Evolutionary conservation across 352 stramenopile species (phyloP).

Genomic region (Phytophthora fragariaefolia): DNA sequence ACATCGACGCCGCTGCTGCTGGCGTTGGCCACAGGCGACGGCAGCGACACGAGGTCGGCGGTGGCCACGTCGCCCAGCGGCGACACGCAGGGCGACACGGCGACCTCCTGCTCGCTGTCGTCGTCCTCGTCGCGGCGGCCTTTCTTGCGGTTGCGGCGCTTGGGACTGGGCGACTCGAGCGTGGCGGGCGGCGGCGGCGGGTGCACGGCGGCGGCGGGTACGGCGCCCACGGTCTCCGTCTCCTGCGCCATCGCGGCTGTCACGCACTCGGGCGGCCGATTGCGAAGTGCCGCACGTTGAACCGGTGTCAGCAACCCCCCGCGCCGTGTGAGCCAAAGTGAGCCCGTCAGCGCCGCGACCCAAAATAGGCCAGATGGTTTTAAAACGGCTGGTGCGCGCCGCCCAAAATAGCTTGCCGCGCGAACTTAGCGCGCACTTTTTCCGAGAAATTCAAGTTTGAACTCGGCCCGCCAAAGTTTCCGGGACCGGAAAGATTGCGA

Average conservation of each 20-base stretch:
- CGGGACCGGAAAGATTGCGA: too few species aligned
- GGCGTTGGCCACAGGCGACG: slow-evolving; percentile 41
- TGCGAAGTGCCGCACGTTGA: slow-evolving; percentile 27
- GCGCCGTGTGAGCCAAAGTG: slow-evolving; percentile 18
- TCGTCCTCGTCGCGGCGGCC: slow-evolving; percentile 11
- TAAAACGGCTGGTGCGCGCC: slow-evolving; percentile 15
- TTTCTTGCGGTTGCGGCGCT: slow-evolving; percentile 36
- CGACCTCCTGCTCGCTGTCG: slow-evolving; percentile 9
- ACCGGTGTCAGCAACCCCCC: slow-evolving; percentile 17
- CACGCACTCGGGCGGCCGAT: slow-evolving; percentile 4
- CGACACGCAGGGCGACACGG: slow-evolving; percentile 1
- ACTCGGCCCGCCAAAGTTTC: too few species aligned
- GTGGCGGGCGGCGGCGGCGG: not conserved
- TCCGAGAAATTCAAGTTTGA: slow-evolving; percentile 20
- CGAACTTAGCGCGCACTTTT: slow-evolving; percentile 5
- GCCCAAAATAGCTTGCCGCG: not conserved
- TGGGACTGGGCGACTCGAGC: slow-evolving; percentile 27
- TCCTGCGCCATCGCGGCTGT: slow-evolving; percentile 30
- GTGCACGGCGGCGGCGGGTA: not conserved
- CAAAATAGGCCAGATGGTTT: slow-evolving; percentile 36
- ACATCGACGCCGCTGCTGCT: slow-evolving; percentile 11
- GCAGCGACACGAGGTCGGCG: slow-evolving; percentile 46
- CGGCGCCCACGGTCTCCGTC: slow-evolving; percentile 19
- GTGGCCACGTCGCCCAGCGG: slow-evolving; percentile 16
- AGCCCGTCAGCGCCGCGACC: slow-evolving; percentile 1